These are phyloP conservation scores for Sporopachydermia quercuum DNA, from an alignment of 805 yeast species.

Conservation along the genomic window DNA sequence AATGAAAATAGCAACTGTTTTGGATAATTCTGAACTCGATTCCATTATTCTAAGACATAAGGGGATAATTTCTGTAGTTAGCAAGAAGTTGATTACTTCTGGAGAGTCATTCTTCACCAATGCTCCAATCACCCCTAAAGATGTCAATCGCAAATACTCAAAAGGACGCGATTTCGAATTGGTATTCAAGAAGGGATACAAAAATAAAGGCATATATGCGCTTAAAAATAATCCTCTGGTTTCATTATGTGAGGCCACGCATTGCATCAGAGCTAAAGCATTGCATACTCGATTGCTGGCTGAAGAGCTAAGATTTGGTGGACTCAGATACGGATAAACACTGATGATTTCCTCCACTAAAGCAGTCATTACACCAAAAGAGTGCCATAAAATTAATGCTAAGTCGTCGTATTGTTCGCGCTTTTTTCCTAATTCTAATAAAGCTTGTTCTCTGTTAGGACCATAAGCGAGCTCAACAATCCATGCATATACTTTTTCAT, in stretches of 20 bases:
- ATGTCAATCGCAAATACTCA: constrained; percentile 84
- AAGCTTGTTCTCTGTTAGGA: constrained; percentile 82
- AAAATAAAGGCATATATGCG: constrained; percentile 84
- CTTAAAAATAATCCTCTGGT: constrained; percentile 72
- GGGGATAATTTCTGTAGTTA: constrained; percentile 95
- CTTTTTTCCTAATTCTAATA: constrained; percentile 82
- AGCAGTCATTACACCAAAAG: constrained; percentile 92
- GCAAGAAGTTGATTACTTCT: constrained; percentile 79
- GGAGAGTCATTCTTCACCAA: constrained; percentile 91
- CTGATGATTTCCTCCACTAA: constrained; percentile 77
- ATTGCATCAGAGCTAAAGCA: constrained; percentile 85
- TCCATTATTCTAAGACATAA: constrained; percentile 91
- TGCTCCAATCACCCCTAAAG: constrained; percentile 94
- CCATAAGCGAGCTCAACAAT: constrained; percentile 82
- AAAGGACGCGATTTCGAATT: constrained; percentile 84
- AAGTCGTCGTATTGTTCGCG: constrained; percentile 90
- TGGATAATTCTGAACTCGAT: constrained; percentile 80
- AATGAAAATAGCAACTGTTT: constrained; percentile 93
- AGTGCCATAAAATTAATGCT: constrained; percentile 87
- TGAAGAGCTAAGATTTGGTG: constrained; percentile 74
- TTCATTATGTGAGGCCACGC: constrained; percentile 91
- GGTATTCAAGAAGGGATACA: constrained; percentile 89
- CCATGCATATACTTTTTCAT: constrained; percentile 81
- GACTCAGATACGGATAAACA: constrained; percentile 80
- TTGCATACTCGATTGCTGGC: constrained; percentile 89